Evolutionary conservation across 345 rosid species (phyloP), one percentile per base, ranked within the genome.

Genomic region (Dimocarpus longan): DNA sequence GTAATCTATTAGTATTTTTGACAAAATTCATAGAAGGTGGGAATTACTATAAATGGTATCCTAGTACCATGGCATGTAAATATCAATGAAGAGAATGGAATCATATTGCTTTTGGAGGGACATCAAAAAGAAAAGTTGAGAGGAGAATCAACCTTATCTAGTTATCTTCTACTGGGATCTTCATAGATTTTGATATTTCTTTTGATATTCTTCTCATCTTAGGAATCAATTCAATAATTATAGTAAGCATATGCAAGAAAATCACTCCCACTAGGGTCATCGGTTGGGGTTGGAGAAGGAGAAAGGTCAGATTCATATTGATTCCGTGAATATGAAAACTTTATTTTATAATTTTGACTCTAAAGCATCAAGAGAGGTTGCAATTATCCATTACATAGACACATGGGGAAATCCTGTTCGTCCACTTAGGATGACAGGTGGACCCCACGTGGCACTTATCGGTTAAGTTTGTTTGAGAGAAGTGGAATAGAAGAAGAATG

Each of bases 391-490:
- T 39, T 69, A 12, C 3, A 10, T 19, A n/a, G 70, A 56, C 82
- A 82, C 63, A 40, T 21, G 84, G 40, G 76, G 28, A 26, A 40
- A 26, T 37, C 13, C 18, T 70, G 77, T 32, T 21, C 16, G 48
- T 77, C 85, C 86, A 83, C 56, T 76, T 85, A 43, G 84, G 85
- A 83, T 82, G 76, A 54, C 84, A 76, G 5, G 72, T 80, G 88
- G 89, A 85, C 86, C 90, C 89, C 79, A 37, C 18, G 52, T 70
- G 87, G 85, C 86, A 80, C 90, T 88, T 88, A 87, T 88, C 93
- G 88, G 69, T 43, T 59, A 39, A 24, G 75, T 80, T 76, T 66
- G 44, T 48, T 68, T 79, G 80, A 59, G n/a, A 70, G 44, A 62
- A 39, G 70, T 15, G 26, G 9, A 59, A 21, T 7, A 9, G 50